phyloP scores from a whole-genome alignment of 2,329 filamentous ascomycete species.

The Arthrinium puccinioides region DNA sequence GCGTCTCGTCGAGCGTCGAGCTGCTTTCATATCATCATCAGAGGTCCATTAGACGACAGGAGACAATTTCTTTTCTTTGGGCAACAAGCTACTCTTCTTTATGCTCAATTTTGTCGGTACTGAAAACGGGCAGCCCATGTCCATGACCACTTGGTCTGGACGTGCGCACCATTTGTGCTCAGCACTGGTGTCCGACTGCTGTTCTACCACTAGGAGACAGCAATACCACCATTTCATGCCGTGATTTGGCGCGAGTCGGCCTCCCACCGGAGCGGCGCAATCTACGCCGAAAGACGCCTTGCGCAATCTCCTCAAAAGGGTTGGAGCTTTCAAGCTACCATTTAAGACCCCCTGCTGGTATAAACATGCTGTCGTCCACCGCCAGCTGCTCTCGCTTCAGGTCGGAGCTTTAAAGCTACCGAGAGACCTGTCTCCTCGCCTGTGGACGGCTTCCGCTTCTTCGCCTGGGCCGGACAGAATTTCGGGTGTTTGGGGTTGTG shows the following conservation, averaged over 20 bases:
- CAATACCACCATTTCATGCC: too few relatives aligned
- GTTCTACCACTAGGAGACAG: constrained; percentile 7
- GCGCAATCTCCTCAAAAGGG: too few relatives aligned
- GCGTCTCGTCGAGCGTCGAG: too few relatives aligned
- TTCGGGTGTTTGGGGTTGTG: constrained; percentile 23
- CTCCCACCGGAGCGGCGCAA: neutral
- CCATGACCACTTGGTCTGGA: constrained; percentile 8
- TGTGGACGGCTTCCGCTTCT: constrained; percentile 17
- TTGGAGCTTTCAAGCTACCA: constrained; percentile 44
- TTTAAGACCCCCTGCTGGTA: constrained; percentile 32
- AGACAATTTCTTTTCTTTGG: too few relatives aligned
- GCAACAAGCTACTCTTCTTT: too few relatives aligned
- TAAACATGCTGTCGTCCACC: constrained; percentile 19
- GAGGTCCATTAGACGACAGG: too few relatives aligned
- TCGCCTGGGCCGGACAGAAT: constrained; percentile 23
- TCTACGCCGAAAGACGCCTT: neutral
- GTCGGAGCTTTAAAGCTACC: constrained; percentile 62
- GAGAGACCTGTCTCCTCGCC: constrained; percentile 37
- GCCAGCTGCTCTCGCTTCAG: constrained; percentile 26
- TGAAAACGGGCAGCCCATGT: too few relatives aligned
- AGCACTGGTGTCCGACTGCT: constrained; percentile 1
- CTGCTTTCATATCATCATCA: too few relatives aligned
- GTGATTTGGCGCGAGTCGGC: neutral
- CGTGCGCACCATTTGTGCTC: too few relatives aligned
- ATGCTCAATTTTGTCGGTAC: too few relatives aligned